Evolutionary conservation across 352 stramenopile species (phyloP).

Genomic region (Phytophthora sp.): DNA sequence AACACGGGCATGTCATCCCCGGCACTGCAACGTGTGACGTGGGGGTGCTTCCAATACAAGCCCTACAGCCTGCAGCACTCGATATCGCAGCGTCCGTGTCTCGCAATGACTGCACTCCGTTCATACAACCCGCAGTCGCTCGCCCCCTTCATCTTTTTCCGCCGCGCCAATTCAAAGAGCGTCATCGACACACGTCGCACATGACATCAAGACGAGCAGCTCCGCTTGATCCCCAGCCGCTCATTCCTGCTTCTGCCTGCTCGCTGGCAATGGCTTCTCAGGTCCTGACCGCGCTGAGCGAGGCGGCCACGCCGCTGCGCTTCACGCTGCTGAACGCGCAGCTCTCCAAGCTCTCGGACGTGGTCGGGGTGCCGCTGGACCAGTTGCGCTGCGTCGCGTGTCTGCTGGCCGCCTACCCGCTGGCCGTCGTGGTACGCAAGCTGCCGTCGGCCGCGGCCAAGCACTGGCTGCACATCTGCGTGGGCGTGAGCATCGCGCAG

Average conservation of each 20-base stretch:
- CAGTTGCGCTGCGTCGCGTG: constrained; percentile 87
- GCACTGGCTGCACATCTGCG: constrained; percentile 91
- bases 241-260: constrained; percentile 23
- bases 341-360: constrained; percentile 37
- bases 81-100: neutral
- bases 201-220: constrained; percentile 22
- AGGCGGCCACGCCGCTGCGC: constrained; percentile 52
- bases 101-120: neutral
- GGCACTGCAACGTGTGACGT: constrained; percentile 2
- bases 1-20: constrained; percentile 1
- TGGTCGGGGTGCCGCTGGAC: constrained; percentile 55
- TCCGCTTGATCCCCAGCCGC: constrained; percentile 14
- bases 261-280: constrained; percentile 14
- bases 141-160: neutral
- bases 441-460: constrained; percentile 87
- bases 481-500: constrained; percentile 94
- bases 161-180: neutral
- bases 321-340: constrained; percentile 61
- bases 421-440: constrained; percentile 89
- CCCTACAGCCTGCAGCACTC: neutral
- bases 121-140: too few relatives aligned
- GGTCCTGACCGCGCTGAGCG: constrained; percentile 25
- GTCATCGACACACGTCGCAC: constrained; percentile 24
- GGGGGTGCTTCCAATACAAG: constrained; percentile 2
- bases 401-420: constrained; percentile 93